Evolutionary conservation across 2,329 filamentous ascomycete species (phyloP).

Genomic region (Bipolaris cookei): DNA sequence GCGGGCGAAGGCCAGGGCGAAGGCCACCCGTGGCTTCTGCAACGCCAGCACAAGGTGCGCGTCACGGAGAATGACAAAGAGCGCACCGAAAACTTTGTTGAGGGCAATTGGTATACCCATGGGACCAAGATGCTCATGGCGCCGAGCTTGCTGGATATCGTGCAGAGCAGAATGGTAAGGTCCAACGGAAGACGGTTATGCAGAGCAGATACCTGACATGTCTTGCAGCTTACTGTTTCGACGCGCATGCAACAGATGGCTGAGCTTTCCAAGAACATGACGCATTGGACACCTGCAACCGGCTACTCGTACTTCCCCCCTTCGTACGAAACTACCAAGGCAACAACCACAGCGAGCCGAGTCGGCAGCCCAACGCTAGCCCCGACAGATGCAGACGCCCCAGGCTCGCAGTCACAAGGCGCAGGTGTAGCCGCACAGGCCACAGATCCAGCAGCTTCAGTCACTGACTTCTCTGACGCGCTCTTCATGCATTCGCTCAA

Average conservation of each 20-base stretch:
- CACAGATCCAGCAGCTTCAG: conserved; percentile 21
- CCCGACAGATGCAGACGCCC: conserved; percentile 35
- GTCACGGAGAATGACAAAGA: conserved; percentile 45
- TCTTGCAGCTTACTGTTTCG: conserved; percentile 59
- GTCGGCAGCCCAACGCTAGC: conserved; percentile 41
- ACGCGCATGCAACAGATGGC: conserved; percentile 63
- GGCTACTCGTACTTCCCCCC: conserved; percentile 66
- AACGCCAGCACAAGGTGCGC: conserved; percentile 57
- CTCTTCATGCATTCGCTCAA: conserved; percentile 55
- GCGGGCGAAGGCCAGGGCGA: conserved; percentile 61
- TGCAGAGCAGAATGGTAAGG: conserved; percentile 61
- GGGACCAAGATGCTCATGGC: conserved; percentile 67
- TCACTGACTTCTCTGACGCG: conserved; percentile 41
- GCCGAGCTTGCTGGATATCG: conserved; percentile 64
- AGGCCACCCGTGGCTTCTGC: conserved; percentile 65
- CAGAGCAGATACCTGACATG: conserved; percentile 4
- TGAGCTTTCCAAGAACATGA: conserved; percentile 59
- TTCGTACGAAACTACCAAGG: conserved; percentile 48
- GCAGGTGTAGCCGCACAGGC: conserved; percentile 21
- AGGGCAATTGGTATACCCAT: conserved; percentile 67
- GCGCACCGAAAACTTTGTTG: conserved; percentile 57
- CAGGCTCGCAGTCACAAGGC: conserved; percentile 28
- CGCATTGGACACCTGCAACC: conserved; percentile 63
- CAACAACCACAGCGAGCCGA: conserved; percentile 37
- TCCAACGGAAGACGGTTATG: not conserved